Percentiles rank a stretch among this genome's conserved stretches.
Conservation (phyloP, 2,329 filamentous ascomycete species). For the Pseudogymnoascus sp. region DNA sequence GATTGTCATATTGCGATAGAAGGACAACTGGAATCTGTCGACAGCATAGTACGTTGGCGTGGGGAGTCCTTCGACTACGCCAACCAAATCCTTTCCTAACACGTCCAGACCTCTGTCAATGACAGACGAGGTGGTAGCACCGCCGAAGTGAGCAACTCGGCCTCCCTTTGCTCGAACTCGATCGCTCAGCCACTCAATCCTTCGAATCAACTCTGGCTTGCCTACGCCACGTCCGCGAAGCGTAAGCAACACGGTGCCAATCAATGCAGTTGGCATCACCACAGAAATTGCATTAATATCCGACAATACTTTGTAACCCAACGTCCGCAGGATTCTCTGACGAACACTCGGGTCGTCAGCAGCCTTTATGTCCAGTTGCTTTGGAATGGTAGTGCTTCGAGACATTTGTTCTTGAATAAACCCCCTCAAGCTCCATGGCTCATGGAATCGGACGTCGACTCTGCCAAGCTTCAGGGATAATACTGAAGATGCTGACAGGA, state of each 20-base stretch:
- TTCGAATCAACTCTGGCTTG: slow-evolving; percentile 72
- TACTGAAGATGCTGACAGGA: slow-evolving; percentile 79
- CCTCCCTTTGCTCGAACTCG: slow-evolving; percentile 81
- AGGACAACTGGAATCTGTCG: slow-evolving; percentile 92
- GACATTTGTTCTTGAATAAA: slow-evolving; percentile 74
- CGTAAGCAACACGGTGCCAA: slow-evolving; percentile 87
- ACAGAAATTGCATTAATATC: slow-evolving; percentile 96
- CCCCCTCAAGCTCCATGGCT: slow-evolving; percentile 82
- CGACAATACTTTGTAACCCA: slow-evolving; percentile 86
- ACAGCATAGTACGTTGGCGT: slow-evolving; percentile 94
- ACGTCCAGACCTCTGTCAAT: slow-evolving; percentile 88
- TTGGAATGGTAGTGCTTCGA: slow-evolving; percentile 45
- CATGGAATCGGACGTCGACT: slow-evolving; percentile 91
- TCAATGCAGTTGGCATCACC: slow-evolving; percentile 94
- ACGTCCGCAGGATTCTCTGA: slow-evolving; percentile 69
- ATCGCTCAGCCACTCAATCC: slow-evolving; percentile 83
- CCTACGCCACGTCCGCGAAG: slow-evolving; percentile 87
- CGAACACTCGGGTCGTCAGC: slow-evolving; percentile 30
- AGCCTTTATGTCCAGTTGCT: slow-evolving; percentile 39
- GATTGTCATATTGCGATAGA: slow-evolving; percentile 99
- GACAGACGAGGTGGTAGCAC: slow-evolving; percentile 69
- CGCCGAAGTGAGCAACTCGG: slow-evolving; percentile 87
- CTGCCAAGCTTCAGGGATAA: slow-evolving; percentile 81
- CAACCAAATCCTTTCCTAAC: slow-evolving; percentile 81
- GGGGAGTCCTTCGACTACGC: slow-evolving; percentile 67